Base-by-base conservation (phyloP, 2,329 filamentous ascomycete species). In the Tolypocladium tundrense region DNA sequence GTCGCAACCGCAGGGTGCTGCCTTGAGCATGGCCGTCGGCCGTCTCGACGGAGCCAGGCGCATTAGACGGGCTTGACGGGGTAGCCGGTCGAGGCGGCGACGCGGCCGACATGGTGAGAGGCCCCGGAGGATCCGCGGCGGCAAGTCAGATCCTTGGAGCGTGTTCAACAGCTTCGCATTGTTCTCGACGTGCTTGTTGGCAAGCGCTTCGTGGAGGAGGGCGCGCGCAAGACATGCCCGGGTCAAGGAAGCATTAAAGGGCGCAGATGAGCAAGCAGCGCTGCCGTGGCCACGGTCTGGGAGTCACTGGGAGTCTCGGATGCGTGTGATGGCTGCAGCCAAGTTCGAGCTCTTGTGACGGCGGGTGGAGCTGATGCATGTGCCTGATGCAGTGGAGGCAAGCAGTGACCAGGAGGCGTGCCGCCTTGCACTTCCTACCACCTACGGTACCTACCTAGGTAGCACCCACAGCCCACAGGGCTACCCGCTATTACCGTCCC, bases 1-100 rank as follows among this genome's bases (percentile, higher is more conserved):
- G 60, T 33, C 64, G 64, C 27, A 65, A 59, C 53, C 66, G 67
- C 27, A 62, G 57, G 19, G 57, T 45, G 7, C 61, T 61, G 31
- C 53, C 53, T 35, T 59, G 58, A 14, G 62, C 57, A 19, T 61
- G 56, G 42, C 54, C 62, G 55, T 53, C 61, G 57, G 55, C 57
- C 16, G 60, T 61, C 53, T 52, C 42, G 10, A 57, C 43, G 5
- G 60, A 61, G 19, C 51, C 41, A 35, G 59, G 56, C 21, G 58
- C 56, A 8, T 56, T 56, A 55, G 61, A 58, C 2, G 59, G 55
- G 31, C 54, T 60, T 31, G 63, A 60, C 41, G 53, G 58, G n/a
- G 57, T 56, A 13, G 53, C 57, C 4, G 57, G 60, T 55, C 31
- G 62, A 52, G 57, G 43, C 42, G 59, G 58, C 37, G 60, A 60